Percentiles rank a stretch among this genome's conserved stretches.
These are phyloP conservation scores for Dentipellis fragilis DNA, from an alignment of 768 basidiomycete genomes.

Conservation along the genomic window DNA sequence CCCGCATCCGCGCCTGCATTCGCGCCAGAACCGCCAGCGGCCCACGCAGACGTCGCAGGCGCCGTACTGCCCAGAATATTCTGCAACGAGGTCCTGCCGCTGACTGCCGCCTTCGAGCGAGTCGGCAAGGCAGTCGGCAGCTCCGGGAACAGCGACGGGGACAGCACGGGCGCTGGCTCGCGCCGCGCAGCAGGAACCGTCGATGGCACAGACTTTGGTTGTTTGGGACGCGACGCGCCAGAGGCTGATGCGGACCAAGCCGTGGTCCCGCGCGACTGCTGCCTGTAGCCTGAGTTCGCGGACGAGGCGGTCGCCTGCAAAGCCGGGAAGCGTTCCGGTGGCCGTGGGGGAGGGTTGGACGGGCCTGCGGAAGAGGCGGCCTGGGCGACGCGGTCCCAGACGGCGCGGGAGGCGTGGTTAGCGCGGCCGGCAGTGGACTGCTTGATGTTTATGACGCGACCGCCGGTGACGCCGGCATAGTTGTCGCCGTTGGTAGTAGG, in stretches of 20 bases:
- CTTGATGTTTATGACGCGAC: conserved; percentile 78
- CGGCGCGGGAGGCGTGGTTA: conserved; percentile 49
- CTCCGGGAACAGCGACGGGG: conserved; percentile 56
- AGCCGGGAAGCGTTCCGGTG: conserved; percentile 20
- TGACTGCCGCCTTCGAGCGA: conserved; percentile 33
- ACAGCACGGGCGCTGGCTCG: conserved; percentile 27
- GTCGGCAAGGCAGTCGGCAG: conserved; percentile 38
- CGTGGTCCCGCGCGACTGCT: conserved; percentile 10
- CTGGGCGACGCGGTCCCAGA: conserved; percentile 82
- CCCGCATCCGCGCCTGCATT: conserved; percentile 7
- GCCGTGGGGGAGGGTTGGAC: conserved; percentile 18
- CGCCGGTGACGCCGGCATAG: conserved; percentile 73
- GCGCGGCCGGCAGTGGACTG: conserved; percentile 55
- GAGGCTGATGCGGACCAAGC: conserved; percentile 17
- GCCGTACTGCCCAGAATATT: conserved; percentile 51
- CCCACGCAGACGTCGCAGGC: conserved; percentile 25
- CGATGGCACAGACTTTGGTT: conserved; percentile 7
- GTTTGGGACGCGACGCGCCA: conserved; percentile 13
- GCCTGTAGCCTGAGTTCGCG: conserved; percentile 24
- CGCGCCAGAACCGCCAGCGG: conserved; percentile 3
- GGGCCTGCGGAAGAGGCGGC: conserved; percentile 47
- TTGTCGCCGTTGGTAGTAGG: conserved; percentile 49
- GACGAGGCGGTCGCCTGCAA: conserved; percentile 14
- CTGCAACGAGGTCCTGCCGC: conserved; percentile 57
- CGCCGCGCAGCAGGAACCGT: neutral